Percentiles rank a stretch among this genome's conserved stretches.
Evolutionary conservation across 2,329 filamentous ascomycete species (phyloP).

Genomic region (Cadophora luteo-olivacea): DNA sequence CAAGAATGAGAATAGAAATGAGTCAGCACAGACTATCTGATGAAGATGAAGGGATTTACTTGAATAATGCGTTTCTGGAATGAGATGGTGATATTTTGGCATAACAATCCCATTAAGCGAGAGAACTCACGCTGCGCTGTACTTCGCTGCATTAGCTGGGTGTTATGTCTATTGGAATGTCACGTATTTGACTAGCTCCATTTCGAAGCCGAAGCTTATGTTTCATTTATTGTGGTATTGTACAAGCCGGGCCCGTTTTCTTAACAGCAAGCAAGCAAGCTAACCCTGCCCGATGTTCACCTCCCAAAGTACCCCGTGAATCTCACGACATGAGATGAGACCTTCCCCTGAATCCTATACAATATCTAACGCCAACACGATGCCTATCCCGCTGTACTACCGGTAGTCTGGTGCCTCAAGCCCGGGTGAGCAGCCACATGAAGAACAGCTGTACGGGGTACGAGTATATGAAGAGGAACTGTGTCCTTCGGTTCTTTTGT

Average conservation of each 20-base stretch:
- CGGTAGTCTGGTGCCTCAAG: constrained; percentile 27
- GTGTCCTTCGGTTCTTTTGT: constrained; percentile 85
- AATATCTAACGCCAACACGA: constrained; percentile 34
- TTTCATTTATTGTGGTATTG: background rate
- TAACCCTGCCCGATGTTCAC: background rate
- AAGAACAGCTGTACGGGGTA: constrained; percentile 94
- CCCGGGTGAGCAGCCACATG: constrained; percentile 77
- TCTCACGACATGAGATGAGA: background rate
- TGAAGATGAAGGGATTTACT: too few species aligned
- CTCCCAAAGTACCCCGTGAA: background rate
- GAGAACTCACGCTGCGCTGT: too few species aligned
- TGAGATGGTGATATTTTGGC: too few species aligned
- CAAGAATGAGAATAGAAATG: too few species aligned
- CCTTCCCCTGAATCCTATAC: constrained; percentile 1
- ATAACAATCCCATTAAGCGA: too few species aligned
- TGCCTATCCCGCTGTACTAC: constrained; percentile 21
- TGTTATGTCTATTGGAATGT: background rate
- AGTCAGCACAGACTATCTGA: too few species aligned
- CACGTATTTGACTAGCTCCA: background rate
- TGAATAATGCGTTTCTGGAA: too few species aligned
- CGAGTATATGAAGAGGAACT: constrained; percentile 93
- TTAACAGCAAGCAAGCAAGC: background rate
- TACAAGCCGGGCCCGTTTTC: background rate
- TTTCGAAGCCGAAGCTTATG: background rate
- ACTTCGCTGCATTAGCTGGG: too few species aligned